phyloP scores from a whole-genome alignment of 805 yeast genomes.

The Metschnikowia sp. region DNA sequence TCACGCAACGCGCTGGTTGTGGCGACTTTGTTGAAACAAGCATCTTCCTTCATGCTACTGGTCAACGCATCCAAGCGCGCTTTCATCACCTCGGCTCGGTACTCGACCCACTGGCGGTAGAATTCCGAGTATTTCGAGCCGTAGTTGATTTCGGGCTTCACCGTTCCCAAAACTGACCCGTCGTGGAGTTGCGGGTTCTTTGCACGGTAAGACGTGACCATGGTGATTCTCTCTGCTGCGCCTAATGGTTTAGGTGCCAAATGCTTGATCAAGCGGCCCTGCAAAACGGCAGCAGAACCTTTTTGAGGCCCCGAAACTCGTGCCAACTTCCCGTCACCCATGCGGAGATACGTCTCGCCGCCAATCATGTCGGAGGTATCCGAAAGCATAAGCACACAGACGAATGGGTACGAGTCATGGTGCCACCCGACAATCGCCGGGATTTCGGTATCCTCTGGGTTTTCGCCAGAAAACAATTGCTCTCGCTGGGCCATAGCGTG shows the following conservation, averaged over 20 bases:
- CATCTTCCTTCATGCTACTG: constrained; percentile 11
- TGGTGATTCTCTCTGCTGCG: constrained; percentile 36
- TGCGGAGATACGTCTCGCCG: constrained; percentile 55
- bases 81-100: constrained; percentile 26
- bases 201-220: constrained; percentile 41
- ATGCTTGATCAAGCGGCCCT: constrained; percentile 20
- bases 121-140: constrained; percentile 35
- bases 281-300: constrained; percentile 20
- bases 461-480: constrained; percentile 10
- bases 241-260: constrained; percentile 30
- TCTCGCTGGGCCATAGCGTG: constrained; percentile 9
- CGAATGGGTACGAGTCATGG: constrained; percentile 60
- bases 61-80: constrained; percentile 24
- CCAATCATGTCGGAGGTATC: constrained; percentile 59
- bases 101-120: constrained; percentile 37
- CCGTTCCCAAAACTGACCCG: constrained; percentile 32
- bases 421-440: constrained; percentile 65
- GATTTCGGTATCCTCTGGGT: constrained; percentile 33
- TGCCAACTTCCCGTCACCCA: constrained; percentile 29
- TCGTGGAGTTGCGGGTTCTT: constrained; percentile 28
- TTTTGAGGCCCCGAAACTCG: constrained; percentile 17
- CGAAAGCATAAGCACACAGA: constrained; percentile 60
- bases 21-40: constrained; percentile 25
- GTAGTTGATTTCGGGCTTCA: constrained; percentile 37
- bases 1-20: constrained; percentile 16